These are phyloP conservation scores for Ophiocordyceps camponoti-saundersi DNA, from an alignment of 2,329 filamentous ascomycete genomes.

Conservation along the genomic window DNA sequence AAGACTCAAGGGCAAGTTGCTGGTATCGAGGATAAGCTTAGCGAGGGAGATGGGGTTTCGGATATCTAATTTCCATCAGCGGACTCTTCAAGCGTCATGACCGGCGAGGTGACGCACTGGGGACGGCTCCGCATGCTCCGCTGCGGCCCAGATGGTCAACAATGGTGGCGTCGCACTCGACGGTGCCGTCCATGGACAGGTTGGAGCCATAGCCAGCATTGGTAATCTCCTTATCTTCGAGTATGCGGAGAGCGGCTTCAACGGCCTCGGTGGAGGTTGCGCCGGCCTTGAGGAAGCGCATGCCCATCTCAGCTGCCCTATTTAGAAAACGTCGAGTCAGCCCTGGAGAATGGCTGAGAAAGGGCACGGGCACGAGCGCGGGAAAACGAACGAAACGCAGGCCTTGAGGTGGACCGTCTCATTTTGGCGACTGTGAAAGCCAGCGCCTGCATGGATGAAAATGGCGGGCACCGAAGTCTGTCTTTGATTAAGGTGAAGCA, in stretches of 20 bases:
- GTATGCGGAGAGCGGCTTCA: constrained; percentile 69
- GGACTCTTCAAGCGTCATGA: no score
- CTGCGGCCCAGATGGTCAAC: constrained; percentile 84
- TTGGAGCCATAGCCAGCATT: constrained; percentile 97
- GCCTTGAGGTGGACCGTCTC: constrained; percentile 71
- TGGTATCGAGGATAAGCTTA: constrained; percentile 63
- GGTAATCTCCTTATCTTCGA: constrained; percentile 91
- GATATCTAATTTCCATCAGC: constrained; percentile 41
- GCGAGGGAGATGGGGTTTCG: constrained; percentile 86
- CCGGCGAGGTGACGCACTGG: constrained; percentile 37
- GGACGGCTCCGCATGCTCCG: constrained; percentile 80
- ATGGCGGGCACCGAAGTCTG: constrained; percentile 46
- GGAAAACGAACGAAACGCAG: constrained; percentile 59
- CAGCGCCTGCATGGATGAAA: constrained; percentile 89
- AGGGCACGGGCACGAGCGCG: background rate
- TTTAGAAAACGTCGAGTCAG: background rate
- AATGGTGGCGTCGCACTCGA: constrained; percentile 89
- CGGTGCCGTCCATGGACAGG: constrained; percentile 71
- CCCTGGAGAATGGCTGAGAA: background rate
- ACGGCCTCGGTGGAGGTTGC: constrained; percentile 74
- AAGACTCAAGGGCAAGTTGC: constrained; percentile 61
- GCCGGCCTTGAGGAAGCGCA: constrained; percentile 64
- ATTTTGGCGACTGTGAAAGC: constrained; percentile 79
- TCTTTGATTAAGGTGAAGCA: constrained; percentile 17
- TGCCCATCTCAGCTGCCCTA: constrained; percentile 70